phyloP scores from a whole-genome alignment of 179 eudicot species.

The Silene vulgaris region DNA sequence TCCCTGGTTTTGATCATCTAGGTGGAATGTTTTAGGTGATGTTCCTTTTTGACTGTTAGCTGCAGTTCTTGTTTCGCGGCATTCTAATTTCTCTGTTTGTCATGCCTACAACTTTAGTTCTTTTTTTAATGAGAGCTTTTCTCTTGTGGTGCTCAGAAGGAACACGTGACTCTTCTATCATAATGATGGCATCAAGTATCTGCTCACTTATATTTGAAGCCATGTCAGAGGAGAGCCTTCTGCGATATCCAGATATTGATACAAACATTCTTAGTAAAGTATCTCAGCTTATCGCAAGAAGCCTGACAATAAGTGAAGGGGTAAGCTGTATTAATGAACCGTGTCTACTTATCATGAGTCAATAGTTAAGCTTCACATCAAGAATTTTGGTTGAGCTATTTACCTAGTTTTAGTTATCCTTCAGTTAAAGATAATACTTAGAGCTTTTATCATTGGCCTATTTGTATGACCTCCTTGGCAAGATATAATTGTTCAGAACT shows the following conservation, averaged over 20 bases:
- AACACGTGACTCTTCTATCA: slow-evolving; percentile 39
- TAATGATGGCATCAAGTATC: slow-evolving; percentile 91
- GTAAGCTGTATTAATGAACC: slow-evolving; percentile 32
- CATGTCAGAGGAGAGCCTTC: slow-evolving; percentile 66
- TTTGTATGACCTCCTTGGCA: not conserved
- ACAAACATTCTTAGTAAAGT: slow-evolving; percentile 32
- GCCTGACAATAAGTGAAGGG: slow-evolving; percentile 49
- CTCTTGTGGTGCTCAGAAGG: slow-evolving; percentile 35
- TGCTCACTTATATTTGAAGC: slow-evolving; percentile 65
- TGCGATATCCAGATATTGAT: slow-evolving; percentile 45
- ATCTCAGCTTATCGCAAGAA: slow-evolving; percentile 57
- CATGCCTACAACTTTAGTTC: not conserved
- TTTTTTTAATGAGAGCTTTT: not conserved
- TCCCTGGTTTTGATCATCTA: not conserved
- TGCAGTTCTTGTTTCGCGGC: not conserved
- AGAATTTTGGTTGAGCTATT: not conserved
- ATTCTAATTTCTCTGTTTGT: slow-evolving; percentile 1
- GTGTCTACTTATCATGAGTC: not conserved
- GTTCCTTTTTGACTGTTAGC: not conserved
- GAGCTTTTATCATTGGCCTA: not conserved
- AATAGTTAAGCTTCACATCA: not conserved
- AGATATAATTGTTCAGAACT: not conserved
- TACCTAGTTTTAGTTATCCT: not conserved
- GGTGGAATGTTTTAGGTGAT: not conserved
- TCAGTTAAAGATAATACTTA: not conserved